These are phyloP conservation scores for Cudoniella acicularis DNA, from an alignment of 495 filamentous ascomycete genomes.

Conservation along the genomic window DNA sequence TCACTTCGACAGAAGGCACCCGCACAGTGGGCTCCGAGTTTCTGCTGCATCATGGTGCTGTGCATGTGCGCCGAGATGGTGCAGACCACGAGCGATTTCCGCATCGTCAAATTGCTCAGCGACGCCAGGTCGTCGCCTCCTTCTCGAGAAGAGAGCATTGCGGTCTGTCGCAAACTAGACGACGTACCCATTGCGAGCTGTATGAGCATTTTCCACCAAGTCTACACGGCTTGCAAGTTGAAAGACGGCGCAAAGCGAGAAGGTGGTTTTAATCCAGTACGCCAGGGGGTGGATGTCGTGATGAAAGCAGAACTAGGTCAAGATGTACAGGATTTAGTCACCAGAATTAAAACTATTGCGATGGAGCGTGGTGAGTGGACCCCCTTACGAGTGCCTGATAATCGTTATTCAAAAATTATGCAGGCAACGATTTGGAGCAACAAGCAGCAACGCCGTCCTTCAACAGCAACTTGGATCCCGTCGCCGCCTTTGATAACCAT, in stretches of 20 bases:
- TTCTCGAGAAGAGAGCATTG: constrained; percentile 29
- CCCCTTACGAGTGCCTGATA: background rate
- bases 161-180: constrained; percentile 31
- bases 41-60: constrained; percentile 1
- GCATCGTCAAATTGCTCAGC: background rate
- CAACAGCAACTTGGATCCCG: background rate
- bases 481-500: background rate
- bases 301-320: background rate
- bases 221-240: background rate
- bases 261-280: background rate
- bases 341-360: background rate
- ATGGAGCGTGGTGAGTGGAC: background rate
- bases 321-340: background rate
- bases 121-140: background rate
- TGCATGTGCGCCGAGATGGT: constrained; percentile 4
- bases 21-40: background rate
- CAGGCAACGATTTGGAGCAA: background rate
- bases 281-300: background rate
- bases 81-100: background rate
- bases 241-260: background rate
- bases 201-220: background rate
- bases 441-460: background rate
- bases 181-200: background rate
- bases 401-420: background rate
- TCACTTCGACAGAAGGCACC: background rate